These are phyloP conservation scores for Ophiostoma tasmaniense DNA, from an alignment of 2,329 filamentous ascomycete genomes.

Conservation along the genomic window DNA sequence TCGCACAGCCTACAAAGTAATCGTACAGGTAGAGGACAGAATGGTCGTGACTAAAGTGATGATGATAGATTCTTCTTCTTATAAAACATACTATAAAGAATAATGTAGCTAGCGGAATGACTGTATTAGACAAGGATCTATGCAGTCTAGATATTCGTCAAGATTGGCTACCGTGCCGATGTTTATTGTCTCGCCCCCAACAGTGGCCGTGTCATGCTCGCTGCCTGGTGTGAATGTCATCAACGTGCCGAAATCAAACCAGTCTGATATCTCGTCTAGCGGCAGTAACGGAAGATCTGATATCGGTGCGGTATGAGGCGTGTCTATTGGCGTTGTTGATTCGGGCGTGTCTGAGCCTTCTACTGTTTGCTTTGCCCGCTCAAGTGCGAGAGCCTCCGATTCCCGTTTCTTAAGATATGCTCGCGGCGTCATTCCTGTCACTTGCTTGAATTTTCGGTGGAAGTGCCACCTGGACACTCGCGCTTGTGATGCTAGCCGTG, in stretches of 20 bases:
- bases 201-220: background rate
- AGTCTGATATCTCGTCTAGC: background rate
- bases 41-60: too few relatives aligned
- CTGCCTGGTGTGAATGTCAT: background rate
- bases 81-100: too few relatives aligned
- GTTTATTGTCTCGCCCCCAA: background rate
- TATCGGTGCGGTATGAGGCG: background rate
- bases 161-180: background rate
- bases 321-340: background rate
- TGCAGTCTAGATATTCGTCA: background rate
- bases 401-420: slow-evolving; percentile 25
- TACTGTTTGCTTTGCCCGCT: background rate
- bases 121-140: background rate
- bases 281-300: background rate
- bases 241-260: background rate
- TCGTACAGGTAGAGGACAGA: too few relatives aligned
- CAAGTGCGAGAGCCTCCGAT: background rate
- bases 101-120: background rate
- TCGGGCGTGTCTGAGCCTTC: background rate
- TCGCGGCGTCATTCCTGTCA: slow-evolving; percentile 40
- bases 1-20: too few relatives aligned
- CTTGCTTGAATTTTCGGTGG: slow-evolving; percentile 49
- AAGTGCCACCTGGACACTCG: slow-evolving; percentile 51
- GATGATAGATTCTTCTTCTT: too few relatives aligned
- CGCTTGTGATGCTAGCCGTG: slow-evolving; percentile 38